A percentile compares a stretch with the other conserved stretches of the same genome.
Conservation (phyloP, 83 land plant genomes). For the Diphasiastrum complanatum region DNA sequence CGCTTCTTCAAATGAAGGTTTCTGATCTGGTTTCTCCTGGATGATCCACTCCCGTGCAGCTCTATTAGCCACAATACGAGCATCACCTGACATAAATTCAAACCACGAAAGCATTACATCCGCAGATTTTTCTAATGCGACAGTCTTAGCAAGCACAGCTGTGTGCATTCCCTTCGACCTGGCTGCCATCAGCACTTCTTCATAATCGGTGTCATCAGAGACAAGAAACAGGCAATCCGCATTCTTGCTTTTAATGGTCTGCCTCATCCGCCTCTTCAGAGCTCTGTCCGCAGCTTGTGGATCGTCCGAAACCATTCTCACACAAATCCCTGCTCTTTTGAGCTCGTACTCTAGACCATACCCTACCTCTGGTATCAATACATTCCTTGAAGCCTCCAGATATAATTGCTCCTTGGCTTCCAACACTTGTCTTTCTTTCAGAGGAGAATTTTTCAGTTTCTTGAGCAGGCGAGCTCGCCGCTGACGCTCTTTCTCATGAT, state of each 20-base stretch:
- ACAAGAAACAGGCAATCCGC: conserved; percentile 53
- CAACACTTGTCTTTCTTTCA: conserved; percentile 27
- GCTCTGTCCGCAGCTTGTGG: conserved; percentile 68
- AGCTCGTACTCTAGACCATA: conserved; percentile 62
- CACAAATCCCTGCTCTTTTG: conserved; percentile 63
- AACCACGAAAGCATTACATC: conserved; percentile 66
- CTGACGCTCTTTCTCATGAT: conserved; percentile 42
- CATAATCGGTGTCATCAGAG: conserved; percentile 72
- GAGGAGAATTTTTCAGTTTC: too few species aligned
- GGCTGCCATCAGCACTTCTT: conserved; percentile 50
- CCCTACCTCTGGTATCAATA: conserved; percentile 52
- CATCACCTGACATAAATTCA: conserved; percentile 59
- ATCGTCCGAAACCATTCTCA: conserved; percentile 41
- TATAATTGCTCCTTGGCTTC: conserved; percentile 71
- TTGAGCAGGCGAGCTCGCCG: conserved; percentile 21
- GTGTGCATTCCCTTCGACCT: conserved; percentile 47
- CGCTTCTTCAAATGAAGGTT: too few species aligned
- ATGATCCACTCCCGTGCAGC: conserved; percentile 26
- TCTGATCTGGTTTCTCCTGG: too few species aligned
- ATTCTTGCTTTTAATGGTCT: conserved; percentile 35
- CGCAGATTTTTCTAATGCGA: conserved; percentile 43
- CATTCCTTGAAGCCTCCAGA: conserved; percentile 44
- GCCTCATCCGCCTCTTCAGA: conserved; percentile 50
- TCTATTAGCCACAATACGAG: conserved; percentile 23
- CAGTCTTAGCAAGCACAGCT: conserved; percentile 66